Evolutionary conservation across 2,329 filamentous ascomycete genomes (phyloP), one percentile per base, ranked within the genome.

Genomic region (Phialophora macrospora): DNA sequence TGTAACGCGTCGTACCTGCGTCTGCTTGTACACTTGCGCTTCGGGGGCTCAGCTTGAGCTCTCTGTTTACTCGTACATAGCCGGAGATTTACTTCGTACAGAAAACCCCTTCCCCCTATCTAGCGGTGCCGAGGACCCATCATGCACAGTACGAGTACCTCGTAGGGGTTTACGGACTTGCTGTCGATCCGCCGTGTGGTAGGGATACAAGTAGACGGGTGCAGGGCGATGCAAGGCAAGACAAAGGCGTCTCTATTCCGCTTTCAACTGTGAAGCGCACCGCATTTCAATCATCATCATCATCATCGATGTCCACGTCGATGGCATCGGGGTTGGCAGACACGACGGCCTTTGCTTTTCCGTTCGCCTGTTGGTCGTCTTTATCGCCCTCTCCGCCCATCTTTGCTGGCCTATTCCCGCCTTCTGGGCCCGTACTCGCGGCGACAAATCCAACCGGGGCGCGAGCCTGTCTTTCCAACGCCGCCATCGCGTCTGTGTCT

Each of bases 371-470:
- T n/a, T n/a, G 38, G 7, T 11, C 38, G 38, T 44, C 38, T 44
- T 44, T 11, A 34, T 22, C 69, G 41, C 59, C 71, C 12, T 72
- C 71, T 46, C 81, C 77, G 22, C 76, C 75, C n/a, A 79, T 73
- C 17, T 58, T 41, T 7, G 48, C n/a, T 44, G 78, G 74, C 9
- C 80, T 78, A 71, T 87, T 85, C 24, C 87, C 87, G 12, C 85
- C 88, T 72, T 90, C 85, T 1, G 89, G 86, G 0, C 88, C 91
- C 44, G 88, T 90, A 75, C 87, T 95, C 30, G 95, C 91, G 24
- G 93, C 89, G 32, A 99, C 94, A 74, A 99, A 99, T 24, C 95
- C 95, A 26, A 89, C 86, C 0, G 94, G 93, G 5, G 93, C 94
- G 64, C 89, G 85, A n/a, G 92, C 90, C 77, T 97, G 91, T 70